phyloP scores from a whole-genome alignment of 164 flowering plant species.

The Magnolia sinica region DNA sequence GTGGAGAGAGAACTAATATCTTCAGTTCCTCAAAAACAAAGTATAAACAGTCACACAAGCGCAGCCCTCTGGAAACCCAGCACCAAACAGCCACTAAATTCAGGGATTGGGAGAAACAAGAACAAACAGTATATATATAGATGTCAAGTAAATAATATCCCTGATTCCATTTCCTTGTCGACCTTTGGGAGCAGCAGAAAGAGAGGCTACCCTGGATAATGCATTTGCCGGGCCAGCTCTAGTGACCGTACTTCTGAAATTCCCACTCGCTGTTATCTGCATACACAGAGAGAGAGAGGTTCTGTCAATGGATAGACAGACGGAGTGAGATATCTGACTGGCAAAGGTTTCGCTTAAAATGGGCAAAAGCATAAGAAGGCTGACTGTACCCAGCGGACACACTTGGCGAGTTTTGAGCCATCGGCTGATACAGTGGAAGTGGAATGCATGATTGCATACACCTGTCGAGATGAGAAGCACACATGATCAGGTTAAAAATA shows the following conservation, averaged over 20 bases:
- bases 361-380: not conserved
- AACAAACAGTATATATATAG: not conserved
- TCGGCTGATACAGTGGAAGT: conserved; percentile 50
- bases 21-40: no score
- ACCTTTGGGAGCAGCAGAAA: not conserved
- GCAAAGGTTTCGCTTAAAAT: not conserved
- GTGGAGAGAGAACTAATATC: no score
- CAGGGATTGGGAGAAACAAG: no score
- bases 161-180: not conserved
- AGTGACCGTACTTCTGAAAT: conserved; percentile 48
- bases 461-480: conserved; percentile 19
- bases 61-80: not conserved
- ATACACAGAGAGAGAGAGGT: not conserved
- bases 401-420: conserved; percentile 57
- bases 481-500: not conserved
- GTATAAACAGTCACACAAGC: not conserved
- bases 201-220: not conserved
- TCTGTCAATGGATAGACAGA: no score
- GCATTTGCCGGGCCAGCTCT: not conserved
- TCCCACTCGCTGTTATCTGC: conserved; percentile 57
- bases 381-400: conserved; percentile 39
- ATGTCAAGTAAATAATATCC: not conserved
- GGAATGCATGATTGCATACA: conserved; percentile 48
- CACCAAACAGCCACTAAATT: not conserved
- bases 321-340: not conserved